phyloP scores from a whole-genome alignment of 495 filamentous ascomycete species.

The Penicillium desertorum region DNA sequence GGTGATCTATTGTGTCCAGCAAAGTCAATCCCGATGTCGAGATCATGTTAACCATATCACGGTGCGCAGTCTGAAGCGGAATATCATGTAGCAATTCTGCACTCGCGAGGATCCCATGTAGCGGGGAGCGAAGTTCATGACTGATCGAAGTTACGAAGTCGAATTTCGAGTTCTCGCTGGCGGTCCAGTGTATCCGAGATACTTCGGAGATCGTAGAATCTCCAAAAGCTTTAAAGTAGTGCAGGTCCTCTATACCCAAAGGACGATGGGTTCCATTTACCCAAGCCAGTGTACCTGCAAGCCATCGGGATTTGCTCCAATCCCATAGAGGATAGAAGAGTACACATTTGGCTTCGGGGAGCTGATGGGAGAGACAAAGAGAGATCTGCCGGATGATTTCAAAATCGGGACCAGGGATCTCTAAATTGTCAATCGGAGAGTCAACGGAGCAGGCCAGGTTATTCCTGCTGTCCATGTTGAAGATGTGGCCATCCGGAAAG shows the following conservation, averaged over 20 bases:
- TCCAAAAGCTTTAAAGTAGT: conserved; percentile 57
- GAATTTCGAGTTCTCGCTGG: conserved; percentile 57
- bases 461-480: conserved; percentile 19
- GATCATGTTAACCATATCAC: conserved; percentile 61
- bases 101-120: conserved; percentile 67
- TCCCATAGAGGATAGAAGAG: conserved; percentile 64
- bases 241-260: conserved; percentile 47
- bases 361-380: conserved; percentile 16
- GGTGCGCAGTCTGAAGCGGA: conserved; percentile 51
- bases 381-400: neutral
- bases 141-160: conserved; percentile 72
- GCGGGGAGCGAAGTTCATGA: conserved; percentile 69
- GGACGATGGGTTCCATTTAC: conserved; percentile 46
- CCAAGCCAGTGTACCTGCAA: conserved; percentile 60
- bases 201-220: conserved; percentile 62
- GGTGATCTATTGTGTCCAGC: conserved; percentile 26
- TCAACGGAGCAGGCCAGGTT: neutral
- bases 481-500: conserved; percentile 35
- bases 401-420: conserved; percentile 13
- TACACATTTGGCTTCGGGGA: conserved; percentile 54
- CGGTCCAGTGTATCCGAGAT: conserved; percentile 49
- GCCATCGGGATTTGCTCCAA: conserved; percentile 60
- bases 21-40: conserved; percentile 49
- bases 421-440: conserved; percentile 4
- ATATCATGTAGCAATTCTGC: conserved; percentile 63